Evolutionary conservation across 1,139 yeast genomes (phyloP).

Genomic region (Scheffersomyces illinoinensis): DNA sequence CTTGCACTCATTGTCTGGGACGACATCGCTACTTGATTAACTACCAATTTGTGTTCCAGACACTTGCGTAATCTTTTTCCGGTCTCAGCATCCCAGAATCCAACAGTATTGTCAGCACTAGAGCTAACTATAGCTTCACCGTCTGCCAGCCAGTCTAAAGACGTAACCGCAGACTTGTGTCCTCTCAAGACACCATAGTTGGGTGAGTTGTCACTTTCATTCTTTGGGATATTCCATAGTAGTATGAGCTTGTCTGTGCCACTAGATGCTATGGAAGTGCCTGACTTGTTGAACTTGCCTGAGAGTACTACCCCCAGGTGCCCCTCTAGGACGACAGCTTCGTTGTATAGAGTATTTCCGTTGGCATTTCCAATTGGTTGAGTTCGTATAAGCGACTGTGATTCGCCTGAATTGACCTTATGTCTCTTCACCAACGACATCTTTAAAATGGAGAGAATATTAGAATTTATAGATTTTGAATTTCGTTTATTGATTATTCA

Average conservation of each 20-base stretch:
- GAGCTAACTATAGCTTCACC: conserved; percentile 38
- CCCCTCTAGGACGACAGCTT: conserved; percentile 38
- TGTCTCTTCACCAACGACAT: conserved; percentile 27
- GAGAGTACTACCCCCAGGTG: conserved; percentile 52
- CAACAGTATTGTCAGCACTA: conserved; percentile 54
- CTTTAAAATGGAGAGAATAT: not conserved
- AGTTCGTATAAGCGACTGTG: conserved; percentile 2
- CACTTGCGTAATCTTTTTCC: conserved; percentile 58
- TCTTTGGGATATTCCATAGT: conserved; percentile 46
- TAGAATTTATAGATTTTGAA: not conserved
- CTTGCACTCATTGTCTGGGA: conserved; percentile 42
- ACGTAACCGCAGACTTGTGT: conserved; percentile 54
- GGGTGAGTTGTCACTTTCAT: conserved; percentile 20
- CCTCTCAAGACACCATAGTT: conserved; percentile 44
- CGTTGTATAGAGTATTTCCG: conserved; percentile 10
- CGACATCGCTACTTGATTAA: conserved; percentile 51
- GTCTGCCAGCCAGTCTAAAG: conserved; percentile 46
- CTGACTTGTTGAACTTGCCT: conserved; percentile 43
- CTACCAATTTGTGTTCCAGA: conserved; percentile 51
- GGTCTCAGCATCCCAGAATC: conserved; percentile 61
- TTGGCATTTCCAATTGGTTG: conserved; percentile 1
- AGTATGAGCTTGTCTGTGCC: conserved; percentile 51
- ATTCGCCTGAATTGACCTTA: conserved; percentile 9
- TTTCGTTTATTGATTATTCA: not conserved
- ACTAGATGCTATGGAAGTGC: conserved; percentile 49